Percentiles rank a stretch among this genome's conserved stretches.
phyloP scores from a whole-genome alignment of 768 basidiomycete genomes.

The Kwoniella sp. region DNA sequence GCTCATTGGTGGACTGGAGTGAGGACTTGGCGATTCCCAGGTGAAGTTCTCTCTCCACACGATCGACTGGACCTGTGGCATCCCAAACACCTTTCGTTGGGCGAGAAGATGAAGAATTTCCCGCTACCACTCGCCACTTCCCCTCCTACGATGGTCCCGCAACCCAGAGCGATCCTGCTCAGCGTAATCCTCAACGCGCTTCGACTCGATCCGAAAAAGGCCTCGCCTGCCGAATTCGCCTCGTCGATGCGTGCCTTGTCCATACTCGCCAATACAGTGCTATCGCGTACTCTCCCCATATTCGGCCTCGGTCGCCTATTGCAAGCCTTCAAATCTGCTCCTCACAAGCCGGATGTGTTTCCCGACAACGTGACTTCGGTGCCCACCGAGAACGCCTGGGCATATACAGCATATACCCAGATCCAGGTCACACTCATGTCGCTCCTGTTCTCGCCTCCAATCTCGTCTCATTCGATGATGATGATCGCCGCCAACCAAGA shows the following conservation, averaged over 20 bases:
- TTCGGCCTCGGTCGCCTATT: conserved; percentile 40
- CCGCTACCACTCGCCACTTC: conserved; percentile 50
- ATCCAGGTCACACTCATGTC: conserved; percentile 52
- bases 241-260: conserved; percentile 52
- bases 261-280: conserved; percentile 52
- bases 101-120: conserved; percentile 51
- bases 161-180: conserved; percentile 36
- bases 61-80: conserved; percentile 53
- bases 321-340: conserved; percentile 35
- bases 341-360: conserved; percentile 41
- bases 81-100: conserved; percentile 43
- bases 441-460: conserved; percentile 49
- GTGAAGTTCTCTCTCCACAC: conserved; percentile 49
- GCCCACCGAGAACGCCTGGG: conserved; percentile 35
- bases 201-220: conserved; percentile 26
- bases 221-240: conserved; percentile 26
- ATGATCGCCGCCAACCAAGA: conserved; percentile 21
- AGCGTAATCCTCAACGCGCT: conserved; percentile 37
- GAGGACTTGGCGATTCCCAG: conserved; percentile 50
- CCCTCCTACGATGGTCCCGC: conserved; percentile 48
- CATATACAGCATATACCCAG: conserved; percentile 53
- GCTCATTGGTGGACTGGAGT: conserved; percentile 53
- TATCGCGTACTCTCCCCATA: conserved; percentile 52
- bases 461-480: conserved; percentile 33
- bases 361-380: conserved; percentile 32